phyloP scores from a whole-genome alignment of 257 asterid genomes.

The Ophiorrhiza pumila region DNA sequence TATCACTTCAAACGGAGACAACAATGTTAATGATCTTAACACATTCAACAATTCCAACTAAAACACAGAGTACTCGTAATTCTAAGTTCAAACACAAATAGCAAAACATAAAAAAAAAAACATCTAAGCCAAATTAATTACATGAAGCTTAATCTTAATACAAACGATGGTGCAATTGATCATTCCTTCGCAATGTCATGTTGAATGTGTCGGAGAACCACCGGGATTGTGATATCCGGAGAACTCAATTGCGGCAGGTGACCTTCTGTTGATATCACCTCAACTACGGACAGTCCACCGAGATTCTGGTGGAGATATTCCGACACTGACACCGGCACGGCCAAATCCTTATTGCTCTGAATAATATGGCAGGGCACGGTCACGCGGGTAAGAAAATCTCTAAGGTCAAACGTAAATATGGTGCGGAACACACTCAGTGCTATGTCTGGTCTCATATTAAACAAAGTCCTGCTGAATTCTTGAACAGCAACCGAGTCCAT shows the following conservation, averaged over 20 bases:
- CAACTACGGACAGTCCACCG: slow-evolving; percentile 60
- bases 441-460: slow-evolving; percentile 80
- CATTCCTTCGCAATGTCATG: slow-evolving; percentile 29
- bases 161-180: neutral
- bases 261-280: slow-evolving; percentile 62
- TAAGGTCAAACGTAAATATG: slow-evolving; percentile 45
- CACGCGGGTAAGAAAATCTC: slow-evolving; percentile 41
- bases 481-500: slow-evolving; percentile 72
- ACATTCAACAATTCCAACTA: too few relatives aligned
- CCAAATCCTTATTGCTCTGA: slow-evolving; percentile 68
- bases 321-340: slow-evolving; percentile 65
- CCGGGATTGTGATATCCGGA: slow-evolving; percentile 55
- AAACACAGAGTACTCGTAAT: too few relatives aligned
- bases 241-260: slow-evolving; percentile 78
- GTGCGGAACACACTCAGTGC: slow-evolving; percentile 57
- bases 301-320: slow-evolving; percentile 71
- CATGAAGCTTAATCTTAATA: neutral
- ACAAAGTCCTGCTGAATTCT: slow-evolving; percentile 68
- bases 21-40: too few relatives aligned
- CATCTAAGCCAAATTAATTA: too few relatives aligned
- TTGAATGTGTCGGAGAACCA: slow-evolving; percentile 55
- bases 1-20: neutral
- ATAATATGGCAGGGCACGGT: slow-evolving; percentile 73
- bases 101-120: neutral
- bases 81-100: too few relatives aligned